Percentiles rank a stretch among this genome's conserved stretches.
phyloP scores from a whole-genome alignment of 257 asterid genomes.

The Solanum pinnatisectum region DNA sequence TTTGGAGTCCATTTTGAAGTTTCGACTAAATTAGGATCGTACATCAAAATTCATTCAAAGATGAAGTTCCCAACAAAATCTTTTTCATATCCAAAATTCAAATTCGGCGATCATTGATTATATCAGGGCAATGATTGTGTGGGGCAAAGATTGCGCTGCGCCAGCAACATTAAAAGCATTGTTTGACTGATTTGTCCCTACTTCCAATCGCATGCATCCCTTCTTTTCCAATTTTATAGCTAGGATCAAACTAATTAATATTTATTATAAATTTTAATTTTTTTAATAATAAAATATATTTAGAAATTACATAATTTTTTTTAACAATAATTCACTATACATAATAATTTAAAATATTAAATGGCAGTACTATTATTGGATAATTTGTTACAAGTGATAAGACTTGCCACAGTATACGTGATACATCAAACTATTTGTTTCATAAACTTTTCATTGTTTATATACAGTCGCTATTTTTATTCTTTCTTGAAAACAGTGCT shows the following conservation, averaged over 20 bases:
- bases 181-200: not conserved
- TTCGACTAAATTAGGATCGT: too few relatives aligned
- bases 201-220: not conserved
- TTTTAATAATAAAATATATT: not conserved
- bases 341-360: too few relatives aligned
- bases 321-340: too few relatives aligned
- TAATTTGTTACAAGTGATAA: not conserved
- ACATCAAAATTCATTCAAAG: too few relatives aligned
- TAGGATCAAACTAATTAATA: not conserved
- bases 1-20: too few relatives aligned
- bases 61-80: too few relatives aligned
- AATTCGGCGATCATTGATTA: too few relatives aligned
- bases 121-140: too few relatives aligned
- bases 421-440: not conserved
- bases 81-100: fast-evolving
- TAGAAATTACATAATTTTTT: not conserved
- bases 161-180: not conserved
- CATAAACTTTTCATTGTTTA: not conserved
- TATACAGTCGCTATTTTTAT: not conserved
- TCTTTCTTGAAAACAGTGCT: not conserved
- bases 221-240: not conserved
- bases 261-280: not conserved
- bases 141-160: too few relatives aligned
- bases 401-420: not conserved
- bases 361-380: too few relatives aligned